Conservation (phyloP, 495 filamentous ascomycete genomes). For the Tuber umbilicatum region DNA sequence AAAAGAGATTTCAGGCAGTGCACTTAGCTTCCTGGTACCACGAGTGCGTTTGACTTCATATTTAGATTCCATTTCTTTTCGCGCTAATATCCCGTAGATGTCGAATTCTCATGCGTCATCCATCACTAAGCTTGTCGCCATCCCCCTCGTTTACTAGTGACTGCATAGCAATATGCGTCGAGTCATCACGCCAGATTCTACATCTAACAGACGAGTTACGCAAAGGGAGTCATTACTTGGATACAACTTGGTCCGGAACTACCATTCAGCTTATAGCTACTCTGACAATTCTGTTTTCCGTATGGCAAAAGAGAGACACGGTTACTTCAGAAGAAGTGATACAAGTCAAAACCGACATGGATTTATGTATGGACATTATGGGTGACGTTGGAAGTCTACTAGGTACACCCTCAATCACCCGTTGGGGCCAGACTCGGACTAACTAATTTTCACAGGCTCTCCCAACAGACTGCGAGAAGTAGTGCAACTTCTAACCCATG, state of each 20-base stretch:
- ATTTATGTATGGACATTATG: slow-evolving; percentile 60
- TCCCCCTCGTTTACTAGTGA: slow-evolving; percentile 56
- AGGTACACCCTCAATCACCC: slow-evolving; percentile 47
- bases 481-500: slow-evolving; percentile 37
- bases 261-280: slow-evolving; percentile 67
- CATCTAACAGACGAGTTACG: slow-evolving; percentile 54
- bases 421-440: slow-evolving; percentile 4
- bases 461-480: slow-evolving; percentile 37
- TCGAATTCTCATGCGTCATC: slow-evolving; percentile 58
- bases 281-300: slow-evolving; percentile 63
- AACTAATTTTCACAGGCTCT: slow-evolving; percentile 26
- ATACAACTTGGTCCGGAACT: slow-evolving; percentile 71
- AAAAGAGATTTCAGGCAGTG: slow-evolving; percentile 48
- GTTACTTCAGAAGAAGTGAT: slow-evolving; percentile 51
- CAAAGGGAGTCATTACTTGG: slow-evolving; percentile 58
- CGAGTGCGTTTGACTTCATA: slow-evolving; percentile 44
- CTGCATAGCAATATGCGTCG: slow-evolving; percentile 63
- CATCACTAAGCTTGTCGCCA: slow-evolving; percentile 59
- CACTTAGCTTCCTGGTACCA: slow-evolving; percentile 48
- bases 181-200: slow-evolving; percentile 58
- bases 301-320: slow-evolving; percentile 59
- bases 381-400: slow-evolving; percentile 57
- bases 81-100: slow-evolving; percentile 21
- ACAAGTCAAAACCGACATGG: slow-evolving; percentile 59
- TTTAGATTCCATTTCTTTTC: not conserved